Evolutionary conservation across 2,329 filamentous ascomycete genomes (phyloP).

Genomic region (Blumeria graminis): DNA sequence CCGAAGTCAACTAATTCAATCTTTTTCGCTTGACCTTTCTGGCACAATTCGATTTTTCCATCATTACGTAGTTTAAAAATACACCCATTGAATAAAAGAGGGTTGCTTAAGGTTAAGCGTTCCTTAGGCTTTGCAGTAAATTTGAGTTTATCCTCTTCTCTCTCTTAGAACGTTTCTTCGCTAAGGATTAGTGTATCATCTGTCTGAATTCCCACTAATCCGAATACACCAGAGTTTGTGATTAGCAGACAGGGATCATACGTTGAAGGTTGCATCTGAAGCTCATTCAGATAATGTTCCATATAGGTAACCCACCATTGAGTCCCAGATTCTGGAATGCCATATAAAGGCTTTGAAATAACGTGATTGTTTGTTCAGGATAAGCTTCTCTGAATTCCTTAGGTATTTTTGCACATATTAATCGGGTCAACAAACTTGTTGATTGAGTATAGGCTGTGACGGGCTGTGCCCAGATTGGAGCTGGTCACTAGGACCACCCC

Average conservation of each 20-base stretch:
- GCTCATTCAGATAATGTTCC: constrained; percentile 1
- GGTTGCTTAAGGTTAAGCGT: neutral
- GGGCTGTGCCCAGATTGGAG: too few species aligned
- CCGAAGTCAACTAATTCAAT: neutral
- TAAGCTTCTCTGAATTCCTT: neutral
- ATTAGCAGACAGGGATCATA: neutral
- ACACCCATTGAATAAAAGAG: neutral
- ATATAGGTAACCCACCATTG: constrained; percentile 2
- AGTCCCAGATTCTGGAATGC: constrained; percentile 1
- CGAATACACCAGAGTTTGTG: neutral
- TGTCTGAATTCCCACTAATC: neutral
- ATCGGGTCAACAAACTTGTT: neutral
- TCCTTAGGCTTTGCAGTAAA: neutral
- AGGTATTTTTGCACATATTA: neutral
- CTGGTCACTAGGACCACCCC: too few species aligned
- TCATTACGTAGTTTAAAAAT: neutral
- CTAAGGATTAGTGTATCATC: constrained; percentile 2
- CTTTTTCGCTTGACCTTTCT: neutral
- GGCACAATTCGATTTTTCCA: neutral
- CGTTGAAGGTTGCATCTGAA: neutral
- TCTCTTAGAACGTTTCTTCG: neutral
- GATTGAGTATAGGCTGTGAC: neutral
- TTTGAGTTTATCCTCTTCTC: neutral
- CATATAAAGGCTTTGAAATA: constrained; percentile 1
- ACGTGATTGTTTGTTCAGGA: neutral